Conservation (phyloP, 306 rosid species). For the Casuarina equisetifolia region DNA sequence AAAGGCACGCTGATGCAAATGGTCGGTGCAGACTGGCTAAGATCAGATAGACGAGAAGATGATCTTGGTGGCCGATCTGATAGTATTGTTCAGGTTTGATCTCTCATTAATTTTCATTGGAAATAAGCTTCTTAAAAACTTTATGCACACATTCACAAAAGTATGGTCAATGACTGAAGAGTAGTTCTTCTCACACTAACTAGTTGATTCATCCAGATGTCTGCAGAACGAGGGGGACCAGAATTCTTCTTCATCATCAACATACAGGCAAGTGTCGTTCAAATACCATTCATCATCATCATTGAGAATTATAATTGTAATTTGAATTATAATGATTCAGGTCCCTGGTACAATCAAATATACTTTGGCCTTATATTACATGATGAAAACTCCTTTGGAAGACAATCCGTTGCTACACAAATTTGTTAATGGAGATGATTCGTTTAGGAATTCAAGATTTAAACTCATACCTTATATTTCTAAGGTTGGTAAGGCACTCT, state of each 20-base stretch:
- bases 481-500: conserved; percentile 52
- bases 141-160: background rate
- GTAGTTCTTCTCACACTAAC: conserved; percentile 1
- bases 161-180: background rate
- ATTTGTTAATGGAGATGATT: conserved; percentile 86
- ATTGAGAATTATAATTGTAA: conserved; percentile 12
- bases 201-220: conserved; percentile 48
- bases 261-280: conserved; percentile 61
- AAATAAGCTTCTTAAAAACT: background rate
- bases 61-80: conserved; percentile 64
- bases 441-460: conserved; percentile 82
- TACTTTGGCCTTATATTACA: conserved; percentile 72
- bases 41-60: conserved; percentile 64
- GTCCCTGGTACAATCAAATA: conserved; percentile 65
- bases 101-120: background rate
- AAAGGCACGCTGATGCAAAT: conserved; percentile 62
- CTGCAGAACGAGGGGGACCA: conserved; percentile 61
- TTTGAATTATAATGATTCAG: conserved; percentile 32
- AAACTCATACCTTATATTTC: conserved; percentile 90
- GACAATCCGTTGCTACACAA: conserved; percentile 56
- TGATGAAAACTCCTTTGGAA: conserved; percentile 70
- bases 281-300: conserved; percentile 1
- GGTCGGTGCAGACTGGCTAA: conserved; percentile 87
- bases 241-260: conserved; percentile 82
- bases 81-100: conserved; percentile 71